Evolutionary conservation across 139 green algal species (phyloP).

Genomic region (Chlamydomonas sphaeroides): DNA sequence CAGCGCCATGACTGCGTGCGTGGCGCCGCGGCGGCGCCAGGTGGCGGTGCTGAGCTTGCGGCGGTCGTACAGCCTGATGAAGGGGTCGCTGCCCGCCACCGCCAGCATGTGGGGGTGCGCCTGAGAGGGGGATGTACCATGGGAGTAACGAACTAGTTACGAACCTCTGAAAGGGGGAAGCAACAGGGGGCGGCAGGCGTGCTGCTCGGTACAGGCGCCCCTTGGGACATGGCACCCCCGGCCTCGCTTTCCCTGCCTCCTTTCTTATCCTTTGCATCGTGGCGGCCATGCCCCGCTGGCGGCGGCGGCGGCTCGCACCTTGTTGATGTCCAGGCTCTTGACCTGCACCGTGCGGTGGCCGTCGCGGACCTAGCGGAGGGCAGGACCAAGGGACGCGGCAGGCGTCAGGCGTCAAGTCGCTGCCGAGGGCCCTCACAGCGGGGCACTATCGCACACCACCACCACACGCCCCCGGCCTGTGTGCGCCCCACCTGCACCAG

Average conservation of each 20-base stretch:
- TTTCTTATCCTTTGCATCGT: background rate
- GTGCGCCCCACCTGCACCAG: constrained; percentile 49
- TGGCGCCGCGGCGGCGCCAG: constrained; percentile 4
- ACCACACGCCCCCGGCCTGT: too few relatives aligned
- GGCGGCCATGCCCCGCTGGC: too few relatives aligned
- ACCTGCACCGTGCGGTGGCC: constrained; percentile 54
- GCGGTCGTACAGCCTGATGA: constrained; percentile 81
- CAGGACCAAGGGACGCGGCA: background rate
- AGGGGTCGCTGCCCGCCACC: constrained; percentile 73
- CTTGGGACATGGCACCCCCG: too few relatives aligned
- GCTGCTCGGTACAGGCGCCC: too few relatives aligned
- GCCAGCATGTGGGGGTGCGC: constrained; percentile 74
- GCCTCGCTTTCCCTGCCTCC: too few relatives aligned
- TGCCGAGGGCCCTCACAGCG: too few relatives aligned
- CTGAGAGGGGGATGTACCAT: too few relatives aligned
- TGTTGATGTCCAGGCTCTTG: constrained; percentile 79
- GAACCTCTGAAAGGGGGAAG: background rate
- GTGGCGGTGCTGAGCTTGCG: constrained; percentile 56
- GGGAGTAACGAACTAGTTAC: too few relatives aligned
- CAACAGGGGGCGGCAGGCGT: too few relatives aligned
- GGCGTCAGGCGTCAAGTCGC: too few relatives aligned
- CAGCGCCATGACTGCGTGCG: constrained; percentile 31
- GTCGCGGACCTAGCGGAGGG: background rate
- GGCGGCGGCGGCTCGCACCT: constrained; percentile 46
- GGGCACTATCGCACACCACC: too few relatives aligned